A percentile compares a stretch with the other conserved stretches of the same genome.
phyloP scores from a whole-genome alignment of 2,329 filamentous ascomycete genomes.

The Neoscytalidium dimidiatum region DNA sequence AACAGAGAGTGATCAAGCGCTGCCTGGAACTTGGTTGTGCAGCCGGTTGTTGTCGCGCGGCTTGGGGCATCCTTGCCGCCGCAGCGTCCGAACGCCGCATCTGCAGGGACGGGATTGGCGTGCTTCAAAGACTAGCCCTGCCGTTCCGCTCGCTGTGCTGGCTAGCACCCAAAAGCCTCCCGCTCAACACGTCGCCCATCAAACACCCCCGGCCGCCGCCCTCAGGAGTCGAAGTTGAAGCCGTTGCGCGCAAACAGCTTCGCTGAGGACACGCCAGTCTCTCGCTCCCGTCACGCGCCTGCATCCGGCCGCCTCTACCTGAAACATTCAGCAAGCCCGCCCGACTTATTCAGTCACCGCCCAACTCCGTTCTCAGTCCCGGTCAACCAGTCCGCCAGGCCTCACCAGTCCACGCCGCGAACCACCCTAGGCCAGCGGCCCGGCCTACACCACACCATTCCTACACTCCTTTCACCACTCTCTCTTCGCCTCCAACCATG shows the following conservation, averaged over 20 bases:
- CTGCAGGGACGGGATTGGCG: constrained; percentile 16
- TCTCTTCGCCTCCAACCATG: not conserved
- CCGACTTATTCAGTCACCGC: constrained; percentile 8
- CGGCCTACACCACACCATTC: not conserved
- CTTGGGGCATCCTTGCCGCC: constrained; percentile 11
- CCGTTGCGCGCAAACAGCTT: not conserved
- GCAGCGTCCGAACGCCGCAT: constrained; percentile 10
- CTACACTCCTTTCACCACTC: not conserved
- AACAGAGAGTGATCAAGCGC: not conserved
- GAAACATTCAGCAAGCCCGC: not conserved
- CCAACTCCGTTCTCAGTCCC: not conserved
- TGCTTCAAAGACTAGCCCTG: not conserved
- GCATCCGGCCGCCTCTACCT: constrained; percentile 5
- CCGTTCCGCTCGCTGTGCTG: constrained; percentile 5
- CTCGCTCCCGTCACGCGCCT: constrained; percentile 16
- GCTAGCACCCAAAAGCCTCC: not conserved
- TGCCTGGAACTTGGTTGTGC: not conserved
- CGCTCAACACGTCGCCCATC: not conserved
- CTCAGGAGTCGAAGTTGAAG: constrained; percentile 6
- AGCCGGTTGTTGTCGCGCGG: not conserved
- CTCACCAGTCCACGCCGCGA: not conserved
- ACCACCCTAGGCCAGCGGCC: constrained; percentile 8
- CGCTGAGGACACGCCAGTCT: constrained; percentile 9
- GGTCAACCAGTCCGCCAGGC: not conserved
- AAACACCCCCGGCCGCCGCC: not conserved